These are phyloP conservation scores for Aspergillus phoenicis DNA, from an alignment of 2,329 filamentous ascomycete species.

Conservation along the genomic window DNA sequence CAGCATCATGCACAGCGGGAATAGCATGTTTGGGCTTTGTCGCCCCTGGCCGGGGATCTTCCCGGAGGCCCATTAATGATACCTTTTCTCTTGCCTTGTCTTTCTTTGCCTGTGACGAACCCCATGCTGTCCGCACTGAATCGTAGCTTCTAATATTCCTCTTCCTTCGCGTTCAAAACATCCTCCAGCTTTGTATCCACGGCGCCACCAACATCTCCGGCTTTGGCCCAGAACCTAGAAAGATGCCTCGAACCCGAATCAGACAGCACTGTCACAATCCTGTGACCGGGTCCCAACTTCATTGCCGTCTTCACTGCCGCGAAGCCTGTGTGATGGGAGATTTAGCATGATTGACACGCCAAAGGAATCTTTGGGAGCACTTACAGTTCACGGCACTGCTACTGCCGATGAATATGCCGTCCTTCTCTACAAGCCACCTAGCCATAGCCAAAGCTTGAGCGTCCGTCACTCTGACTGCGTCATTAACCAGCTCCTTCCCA, in stretches of 20 bases:
- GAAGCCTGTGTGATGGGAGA: slow-evolving; percentile 41
- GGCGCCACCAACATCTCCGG: slow-evolving; percentile 50
- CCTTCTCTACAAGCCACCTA: slow-evolving; percentile 92
- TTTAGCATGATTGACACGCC: background rate
- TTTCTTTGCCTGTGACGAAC: background rate
- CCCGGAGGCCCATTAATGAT: background rate
- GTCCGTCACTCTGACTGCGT: slow-evolving; percentile 86
- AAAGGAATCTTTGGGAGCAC: slow-evolving; percentile 29
- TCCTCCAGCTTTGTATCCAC: slow-evolving; percentile 50
- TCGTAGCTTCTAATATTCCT: slow-evolving; percentile 29
- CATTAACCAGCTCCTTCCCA: slow-evolving; percentile 82
- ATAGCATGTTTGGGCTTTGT: background rate
- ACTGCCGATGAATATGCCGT: slow-evolving; percentile 92
- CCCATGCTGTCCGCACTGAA: background rate
- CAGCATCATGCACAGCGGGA: slow-evolving; percentile 1
- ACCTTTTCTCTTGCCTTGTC: background rate
- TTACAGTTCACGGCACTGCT: slow-evolving; percentile 93
- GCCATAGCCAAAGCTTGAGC: slow-evolving; percentile 90
- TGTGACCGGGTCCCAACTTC: slow-evolving; percentile 51
- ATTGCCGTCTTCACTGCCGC: slow-evolving; percentile 51
- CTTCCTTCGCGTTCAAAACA: slow-evolving; percentile 44
- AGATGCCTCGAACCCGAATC: slow-evolving; percentile 55
- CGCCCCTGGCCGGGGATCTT: background rate
- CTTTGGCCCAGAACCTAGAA: slow-evolving; percentile 55
- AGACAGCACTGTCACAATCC: slow-evolving; percentile 52